Evolutionary conservation across 1,284 basidiomycete genomes (phyloP).

Genomic region (Dichomitus squalens): DNA sequence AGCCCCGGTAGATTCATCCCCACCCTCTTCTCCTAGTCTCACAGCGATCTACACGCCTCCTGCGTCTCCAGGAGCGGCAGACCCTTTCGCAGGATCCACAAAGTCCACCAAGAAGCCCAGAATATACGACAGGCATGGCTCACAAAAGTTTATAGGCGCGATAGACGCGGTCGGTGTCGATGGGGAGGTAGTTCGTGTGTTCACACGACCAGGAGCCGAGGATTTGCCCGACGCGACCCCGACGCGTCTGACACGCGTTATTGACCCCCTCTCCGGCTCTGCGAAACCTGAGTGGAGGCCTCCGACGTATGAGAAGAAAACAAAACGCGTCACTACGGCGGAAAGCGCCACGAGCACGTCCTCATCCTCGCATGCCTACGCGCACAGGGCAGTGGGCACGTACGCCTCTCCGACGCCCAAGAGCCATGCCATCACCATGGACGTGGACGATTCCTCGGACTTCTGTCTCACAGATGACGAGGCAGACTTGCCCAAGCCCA

Average conservation of each 20-base stretch:
- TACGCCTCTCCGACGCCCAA: slow-evolving; percentile 11
- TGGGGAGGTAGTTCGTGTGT: not conserved
- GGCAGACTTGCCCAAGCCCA: not conserved
- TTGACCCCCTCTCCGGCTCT: slow-evolving; percentile 25
- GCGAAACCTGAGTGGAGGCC: slow-evolving; percentile 25
- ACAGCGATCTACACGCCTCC: slow-evolving; percentile 20
- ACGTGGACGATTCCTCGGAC: slow-evolving; percentile 3
- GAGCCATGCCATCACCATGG: not conserved
- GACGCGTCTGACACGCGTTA: slow-evolving; percentile 14
- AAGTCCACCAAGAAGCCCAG: slow-evolving; percentile 28
- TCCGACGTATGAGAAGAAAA: slow-evolving; percentile 25
- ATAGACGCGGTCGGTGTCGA: not conserved
- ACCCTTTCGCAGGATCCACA: slow-evolving; percentile 33
- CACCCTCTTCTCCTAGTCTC: slow-evolving; percentile 15
- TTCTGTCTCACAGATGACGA: slow-evolving; percentile 17
- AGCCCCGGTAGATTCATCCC: slow-evolving; percentile 18
- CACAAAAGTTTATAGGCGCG: slow-evolving; percentile 1
- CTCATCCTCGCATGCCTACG: not conserved
- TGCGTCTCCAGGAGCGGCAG: slow-evolving; percentile 26
- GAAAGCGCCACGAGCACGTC: slow-evolving; percentile 16
- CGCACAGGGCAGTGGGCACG: not conserved
- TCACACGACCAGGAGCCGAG: slow-evolving; percentile 6
- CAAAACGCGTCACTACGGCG: slow-evolving; percentile 5
- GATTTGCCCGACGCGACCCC: slow-evolving; percentile 12
- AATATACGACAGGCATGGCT: slow-evolving; percentile 24